Evolutionary conservation across 371 early-diverging fungal species (phyloP).

Genomic region (Catenaria anguillulae): DNA sequence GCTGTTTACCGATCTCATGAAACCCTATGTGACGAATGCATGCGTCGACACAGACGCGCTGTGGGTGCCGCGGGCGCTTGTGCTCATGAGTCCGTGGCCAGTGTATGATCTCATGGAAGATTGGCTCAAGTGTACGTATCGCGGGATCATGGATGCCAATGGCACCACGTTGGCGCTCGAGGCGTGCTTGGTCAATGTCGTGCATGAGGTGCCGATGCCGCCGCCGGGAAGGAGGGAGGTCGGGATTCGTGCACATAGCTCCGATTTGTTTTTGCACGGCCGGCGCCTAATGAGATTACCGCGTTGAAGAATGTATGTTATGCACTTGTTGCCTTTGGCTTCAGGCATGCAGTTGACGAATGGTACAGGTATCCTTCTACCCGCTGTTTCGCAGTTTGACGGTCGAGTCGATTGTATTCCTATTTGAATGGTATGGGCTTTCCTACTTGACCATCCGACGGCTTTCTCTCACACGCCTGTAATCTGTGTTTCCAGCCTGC

Average conservation of each 20-base stretch:
- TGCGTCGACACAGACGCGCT: not conserved
- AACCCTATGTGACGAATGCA: not conserved
- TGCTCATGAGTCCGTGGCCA: not conserved
- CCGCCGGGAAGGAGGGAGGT: not conserved
- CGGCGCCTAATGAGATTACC: not conserved
- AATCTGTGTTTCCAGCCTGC: not conserved
- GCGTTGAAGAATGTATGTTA: not conserved
- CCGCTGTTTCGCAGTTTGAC: slow-evolving; percentile 2
- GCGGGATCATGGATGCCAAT: not conserved
- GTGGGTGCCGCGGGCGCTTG: not conserved
- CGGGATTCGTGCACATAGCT: not conserved
- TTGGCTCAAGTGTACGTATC: not conserved
- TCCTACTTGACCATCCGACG: too few relatives aligned
- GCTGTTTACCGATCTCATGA: slow-evolving; percentile 1
- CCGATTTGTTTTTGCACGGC: not conserved
- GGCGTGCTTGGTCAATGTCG: not conserved
- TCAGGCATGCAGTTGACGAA: too few relatives aligned
- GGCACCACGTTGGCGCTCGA: not conserved
- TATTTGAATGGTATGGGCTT: slow-evolving; percentile 1
- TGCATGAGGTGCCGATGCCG: slow-evolving; percentile 1
- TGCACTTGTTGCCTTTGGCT: too few relatives aligned
- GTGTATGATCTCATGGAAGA: slow-evolving; percentile 4
- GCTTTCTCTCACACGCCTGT: too few relatives aligned
- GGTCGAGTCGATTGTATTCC: not conserved
- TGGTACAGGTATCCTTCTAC: not conserved